Evolutionary conservation across 108 stramenopile species (phyloP).

Genomic region (Cyclotella baltica): DNA sequence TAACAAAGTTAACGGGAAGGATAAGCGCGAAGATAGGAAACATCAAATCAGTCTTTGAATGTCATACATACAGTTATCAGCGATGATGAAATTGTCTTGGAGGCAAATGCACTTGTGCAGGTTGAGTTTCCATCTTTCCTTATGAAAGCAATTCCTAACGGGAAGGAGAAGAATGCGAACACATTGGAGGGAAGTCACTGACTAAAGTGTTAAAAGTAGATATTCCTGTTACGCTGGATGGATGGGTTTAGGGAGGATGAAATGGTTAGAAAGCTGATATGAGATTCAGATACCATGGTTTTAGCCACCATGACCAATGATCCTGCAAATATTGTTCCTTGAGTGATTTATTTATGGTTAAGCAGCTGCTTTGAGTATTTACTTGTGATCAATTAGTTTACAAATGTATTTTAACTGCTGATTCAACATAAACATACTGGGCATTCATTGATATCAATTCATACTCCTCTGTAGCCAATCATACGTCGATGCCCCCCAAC

Average conservation of each 20-base stretch:
- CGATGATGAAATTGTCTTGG: slow-evolving; percentile 34
- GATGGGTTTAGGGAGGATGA: slow-evolving; percentile 27
- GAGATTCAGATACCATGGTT: too few relatives aligned
- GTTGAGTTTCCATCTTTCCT: slow-evolving; percentile 41
- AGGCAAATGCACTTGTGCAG: slow-evolving; percentile 34
- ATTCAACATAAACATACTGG: neutral
- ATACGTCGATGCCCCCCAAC: slow-evolving; percentile 86
- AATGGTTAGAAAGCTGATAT: slow-evolving; percentile 25
- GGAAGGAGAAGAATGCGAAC: slow-evolving; percentile 42
- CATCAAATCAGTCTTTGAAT: slow-evolving; percentile 38
- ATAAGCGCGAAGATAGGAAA: slow-evolving; percentile 17
- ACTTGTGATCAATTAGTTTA: neutral
- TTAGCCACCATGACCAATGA: too few relatives aligned
- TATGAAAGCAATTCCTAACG: slow-evolving; percentile 41
- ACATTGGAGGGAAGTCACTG: slow-evolving; percentile 41
- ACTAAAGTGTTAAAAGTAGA: slow-evolving; percentile 37
- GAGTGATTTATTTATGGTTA: too few relatives aligned
- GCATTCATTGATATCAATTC: slow-evolving; percentile 91
- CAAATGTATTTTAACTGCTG: neutral
- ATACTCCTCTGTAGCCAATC: slow-evolving; percentile 92
- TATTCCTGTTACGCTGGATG: slow-evolving; percentile 33
- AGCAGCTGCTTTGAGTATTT: neutral
- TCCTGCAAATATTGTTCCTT: too few relatives aligned
- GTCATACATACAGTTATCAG: slow-evolving; percentile 25
- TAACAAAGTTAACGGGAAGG: slow-evolving; percentile 37